phyloP scores from a whole-genome alignment of 2,329 filamentous ascomycete species.

The Remersonia thermophila region DNA sequence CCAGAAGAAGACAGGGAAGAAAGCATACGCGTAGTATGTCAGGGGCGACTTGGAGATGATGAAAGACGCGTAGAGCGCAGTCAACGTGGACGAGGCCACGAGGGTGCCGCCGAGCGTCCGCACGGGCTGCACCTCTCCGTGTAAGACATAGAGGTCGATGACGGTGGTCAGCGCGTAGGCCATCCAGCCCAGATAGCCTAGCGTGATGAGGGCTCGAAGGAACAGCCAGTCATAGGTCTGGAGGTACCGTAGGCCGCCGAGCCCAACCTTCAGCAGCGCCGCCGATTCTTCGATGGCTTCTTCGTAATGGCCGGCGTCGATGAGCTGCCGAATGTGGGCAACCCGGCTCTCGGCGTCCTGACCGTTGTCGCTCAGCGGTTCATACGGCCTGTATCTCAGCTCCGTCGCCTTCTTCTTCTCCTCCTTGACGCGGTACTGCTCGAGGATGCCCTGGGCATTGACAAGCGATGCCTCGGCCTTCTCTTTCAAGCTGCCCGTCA shows the following conservation, averaged over 20 bases:
- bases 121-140: constrained; percentile 51
- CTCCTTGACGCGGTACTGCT: constrained; percentile 95
- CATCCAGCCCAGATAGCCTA: constrained; percentile 93
- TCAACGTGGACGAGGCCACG: constrained; percentile 65
- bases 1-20: constrained; percentile 94
- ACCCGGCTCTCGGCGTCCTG: constrained; percentile 56
- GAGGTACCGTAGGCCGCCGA: constrained; percentile 80
- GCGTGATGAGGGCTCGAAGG: constrained; percentile 72
- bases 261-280: constrained; percentile 60
- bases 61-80: constrained; percentile 66
- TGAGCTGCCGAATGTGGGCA: constrained; percentile 52
- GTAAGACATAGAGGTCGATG: constrained; percentile 74
- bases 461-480: constrained; percentile 77
- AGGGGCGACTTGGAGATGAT: constrained; percentile 64
- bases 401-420: constrained; percentile 64
- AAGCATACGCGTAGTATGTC: constrained; percentile 81
- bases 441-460: constrained; percentile 77
- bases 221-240: constrained; percentile 99
- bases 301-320: constrained; percentile 53
- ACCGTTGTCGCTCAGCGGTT: constrained; percentile 51
- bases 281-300: constrained; percentile 70
- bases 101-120: constrained; percentile 47
- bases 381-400: constrained; percentile 66
- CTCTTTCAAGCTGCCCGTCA: constrained; percentile 57
- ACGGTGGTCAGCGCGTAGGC: constrained; percentile 83